Evolutionary conservation across 2,329 filamentous ascomycete species (phyloP).

Genomic region (Cladosporium sp.): DNA sequence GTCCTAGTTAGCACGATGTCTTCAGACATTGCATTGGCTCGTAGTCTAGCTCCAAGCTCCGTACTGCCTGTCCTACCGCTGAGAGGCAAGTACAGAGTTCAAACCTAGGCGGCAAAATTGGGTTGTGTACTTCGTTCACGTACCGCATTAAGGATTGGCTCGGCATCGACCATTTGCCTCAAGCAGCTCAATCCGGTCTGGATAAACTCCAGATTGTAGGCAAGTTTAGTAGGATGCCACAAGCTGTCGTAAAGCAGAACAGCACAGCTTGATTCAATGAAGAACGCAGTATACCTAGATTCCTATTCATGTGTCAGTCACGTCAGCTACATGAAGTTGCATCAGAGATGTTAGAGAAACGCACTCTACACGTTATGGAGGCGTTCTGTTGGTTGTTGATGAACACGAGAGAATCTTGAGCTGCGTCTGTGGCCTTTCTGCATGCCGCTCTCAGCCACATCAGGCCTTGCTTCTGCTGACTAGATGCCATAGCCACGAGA

Average conservation of each 20-base stretch:
- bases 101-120: too few relatives aligned
- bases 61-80: too few relatives aligned
- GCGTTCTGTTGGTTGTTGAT: neutral
- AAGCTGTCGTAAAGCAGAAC: slow-evolving; percentile 36
- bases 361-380: neutral
- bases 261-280: slow-evolving; percentile 34
- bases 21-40: too few relatives aligned
- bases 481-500: slow-evolving; percentile 29
- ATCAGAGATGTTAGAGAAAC: neutral
- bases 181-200: slow-evolving; percentile 30
- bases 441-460: slow-evolving; percentile 38
- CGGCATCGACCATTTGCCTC: slow-evolving; percentile 27
- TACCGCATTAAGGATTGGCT: slow-evolving; percentile 19
- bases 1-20: slow-evolving; percentile 23
- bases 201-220: slow-evolving; percentile 35
- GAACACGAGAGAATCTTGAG: slow-evolving; percentile 28
- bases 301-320: neutral
- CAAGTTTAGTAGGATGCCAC: slow-evolving; percentile 30
- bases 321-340: neutral
- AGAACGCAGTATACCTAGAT: slow-evolving; percentile 31
- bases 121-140: too few relatives aligned
- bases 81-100: too few relatives aligned
- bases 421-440: slow-evolving; percentile 33
- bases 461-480: slow-evolving; percentile 9
- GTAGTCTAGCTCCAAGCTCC: too few relatives aligned